A percentile compares a stretch with the other conserved stretches of the same genome.
These are phyloP conservation scores for Flaveria bidentis DNA, from an alignment of 129 eudicot species.

Conservation along the genomic window DNA sequence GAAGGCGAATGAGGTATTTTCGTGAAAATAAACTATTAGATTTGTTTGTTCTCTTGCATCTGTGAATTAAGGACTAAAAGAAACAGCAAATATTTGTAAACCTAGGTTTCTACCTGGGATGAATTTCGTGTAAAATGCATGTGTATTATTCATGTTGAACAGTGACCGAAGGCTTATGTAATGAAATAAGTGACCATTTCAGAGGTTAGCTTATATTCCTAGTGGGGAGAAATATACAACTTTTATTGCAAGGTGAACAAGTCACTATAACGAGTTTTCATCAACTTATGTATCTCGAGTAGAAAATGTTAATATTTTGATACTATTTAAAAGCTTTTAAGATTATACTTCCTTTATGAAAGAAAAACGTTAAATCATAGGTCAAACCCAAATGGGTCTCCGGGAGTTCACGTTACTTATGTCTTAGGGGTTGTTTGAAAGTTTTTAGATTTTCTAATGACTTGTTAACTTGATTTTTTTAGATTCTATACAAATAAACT, in stretches of 20 bases:
- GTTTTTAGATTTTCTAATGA: too few species aligned
- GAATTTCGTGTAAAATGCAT: background rate
- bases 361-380: too few species aligned
- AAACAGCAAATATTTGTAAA: background rate
- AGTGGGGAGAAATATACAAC: background rate
- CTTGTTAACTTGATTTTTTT: too few species aligned
- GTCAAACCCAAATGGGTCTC: too few species aligned
- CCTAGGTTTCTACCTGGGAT: constrained; percentile 12
- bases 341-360: background rate
- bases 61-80: constrained; percentile 20
- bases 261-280: background rate
- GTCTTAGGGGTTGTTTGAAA: too few species aligned
- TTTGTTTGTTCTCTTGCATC: constrained; percentile 18
- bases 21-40: constrained; percentile 17
- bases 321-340: background rate
- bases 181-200: constrained; percentile 13
- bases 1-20: constrained; percentile 46
- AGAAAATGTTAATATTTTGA: background rate
- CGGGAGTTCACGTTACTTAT: too few species aligned
- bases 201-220: background rate
- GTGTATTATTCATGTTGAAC: constrained; percentile 14
- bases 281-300: background rate
- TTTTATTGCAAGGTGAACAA: background rate
- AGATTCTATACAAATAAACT: too few species aligned
- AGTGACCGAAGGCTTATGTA: constrained; percentile 8